Percentiles rank a stretch among this genome's conserved stretches.
Evolutionary conservation across 2,329 filamentous ascomycete genomes (phyloP).

Genomic region (Raffaelea arxii): DNA sequence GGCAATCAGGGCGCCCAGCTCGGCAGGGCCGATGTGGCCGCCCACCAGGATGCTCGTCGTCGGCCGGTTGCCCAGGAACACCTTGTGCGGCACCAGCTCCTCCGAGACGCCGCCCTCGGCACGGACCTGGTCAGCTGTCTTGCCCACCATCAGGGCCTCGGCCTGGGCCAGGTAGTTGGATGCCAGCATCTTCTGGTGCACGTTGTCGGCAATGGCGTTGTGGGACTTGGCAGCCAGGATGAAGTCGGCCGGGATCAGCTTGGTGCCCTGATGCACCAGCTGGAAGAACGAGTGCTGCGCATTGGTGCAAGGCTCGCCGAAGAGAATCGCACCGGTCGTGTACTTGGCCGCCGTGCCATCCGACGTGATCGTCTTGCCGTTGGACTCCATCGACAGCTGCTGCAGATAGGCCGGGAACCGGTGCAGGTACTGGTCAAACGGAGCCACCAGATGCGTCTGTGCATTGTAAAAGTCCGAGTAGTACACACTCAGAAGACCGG

Average conservation of each 20-base stretch:
- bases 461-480: slow-evolving; percentile 98
- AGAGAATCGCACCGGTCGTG: slow-evolving; percentile 90
- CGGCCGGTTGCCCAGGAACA: slow-evolving; percentile 94
- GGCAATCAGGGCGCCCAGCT: slow-evolving; percentile 88
- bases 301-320: slow-evolving; percentile 97
- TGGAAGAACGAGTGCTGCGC: slow-evolving; percentile 99
- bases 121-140: slow-evolving; percentile 70
- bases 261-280: slow-evolving; percentile 96
- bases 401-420: slow-evolving; percentile 98
- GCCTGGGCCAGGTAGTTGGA: slow-evolving; percentile 89
- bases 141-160: slow-evolving; percentile 84
- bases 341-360: slow-evolving; percentile 89
- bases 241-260: slow-evolving; percentile 97
- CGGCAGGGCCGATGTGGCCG: slow-evolving; percentile 85
- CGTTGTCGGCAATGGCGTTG: slow-evolving; percentile 85
- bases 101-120: slow-evolving; percentile 60
- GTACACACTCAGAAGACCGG: slow-evolving; percentile 91
- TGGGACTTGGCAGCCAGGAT: slow-evolving; percentile 93
- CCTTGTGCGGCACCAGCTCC: slow-evolving; percentile 90
- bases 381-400: slow-evolving; percentile 99
- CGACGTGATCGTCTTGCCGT: slow-evolving; percentile 93
- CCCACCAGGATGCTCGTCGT: slow-evolving; percentile 89
- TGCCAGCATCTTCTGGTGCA: slow-evolving; percentile 93
- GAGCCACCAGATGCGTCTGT: slow-evolving; percentile 93
- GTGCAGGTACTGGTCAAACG: slow-evolving; percentile 99